Conservation (phyloP, 148 eudicot species). For the Camellia japonica region DNA sequence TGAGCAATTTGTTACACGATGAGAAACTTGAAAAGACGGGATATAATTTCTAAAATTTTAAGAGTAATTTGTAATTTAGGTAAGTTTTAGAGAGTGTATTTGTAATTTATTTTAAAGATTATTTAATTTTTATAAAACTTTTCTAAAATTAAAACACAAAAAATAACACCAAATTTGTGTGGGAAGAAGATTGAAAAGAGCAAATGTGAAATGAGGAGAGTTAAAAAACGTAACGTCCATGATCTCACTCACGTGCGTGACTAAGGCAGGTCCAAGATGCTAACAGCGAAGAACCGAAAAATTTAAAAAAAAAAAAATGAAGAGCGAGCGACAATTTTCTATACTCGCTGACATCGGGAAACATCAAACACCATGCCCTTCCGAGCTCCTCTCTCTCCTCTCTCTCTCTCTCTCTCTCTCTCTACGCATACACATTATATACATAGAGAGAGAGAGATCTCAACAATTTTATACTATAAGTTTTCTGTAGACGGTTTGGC, state of each 20-base stretch:
- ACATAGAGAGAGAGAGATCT: background rate
- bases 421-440: background rate
- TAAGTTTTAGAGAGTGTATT: no score
- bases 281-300: background rate
- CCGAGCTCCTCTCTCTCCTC: no score
- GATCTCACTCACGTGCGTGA: background rate
- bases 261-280: slow-evolving; percentile 3
- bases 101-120: no score
- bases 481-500: background rate
- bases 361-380: background rate
- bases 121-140: no score
- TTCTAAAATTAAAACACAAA: no score
- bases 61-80: no score
- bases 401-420: background rate
- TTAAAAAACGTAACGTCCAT: background rate
- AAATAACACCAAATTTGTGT: no score
- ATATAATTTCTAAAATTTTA: no score
- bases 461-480: background rate
- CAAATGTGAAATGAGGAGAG: background rate
- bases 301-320: background rate
- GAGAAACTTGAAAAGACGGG: no score
- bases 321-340: slow-evolving; percentile 6
- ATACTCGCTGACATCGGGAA: slow-evolving; percentile 11
- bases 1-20: no score
- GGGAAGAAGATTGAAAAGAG: no score